A percentile compares a stretch with the other conserved stretches of the same genome.
These are phyloP conservation scores for Claviceps purpurea DNA, from an alignment of 2,329 filamentous ascomycete genomes.

Conservation along the genomic window DNA sequence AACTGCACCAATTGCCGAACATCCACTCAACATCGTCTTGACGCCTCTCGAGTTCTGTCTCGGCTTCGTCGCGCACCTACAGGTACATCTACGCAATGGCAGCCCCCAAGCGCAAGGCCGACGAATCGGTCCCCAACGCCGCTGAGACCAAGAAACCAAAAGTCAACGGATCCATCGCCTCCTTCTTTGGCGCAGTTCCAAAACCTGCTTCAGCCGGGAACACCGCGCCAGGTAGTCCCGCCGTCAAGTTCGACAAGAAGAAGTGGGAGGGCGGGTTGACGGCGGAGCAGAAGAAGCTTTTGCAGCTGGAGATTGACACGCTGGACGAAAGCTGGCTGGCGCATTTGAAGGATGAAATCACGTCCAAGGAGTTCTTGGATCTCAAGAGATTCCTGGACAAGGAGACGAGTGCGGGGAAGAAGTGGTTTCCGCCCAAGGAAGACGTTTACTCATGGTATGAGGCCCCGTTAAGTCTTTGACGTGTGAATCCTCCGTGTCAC, in stretches of 20 bases:
- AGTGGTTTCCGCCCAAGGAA: conserved; percentile 73
- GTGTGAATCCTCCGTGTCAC: neutral
- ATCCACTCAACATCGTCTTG: too few species aligned
- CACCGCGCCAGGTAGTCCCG: conserved; percentile 17
- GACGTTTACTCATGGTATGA: conserved; percentile 90
- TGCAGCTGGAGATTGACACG: conserved; percentile 84
- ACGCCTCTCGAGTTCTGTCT: neutral
- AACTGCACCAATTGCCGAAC: neutral
- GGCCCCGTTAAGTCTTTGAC: neutral
- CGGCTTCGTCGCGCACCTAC: neutral
- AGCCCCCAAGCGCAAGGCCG: conserved; percentile 51
- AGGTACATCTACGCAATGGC: conserved; percentile 27
- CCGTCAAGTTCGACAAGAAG: conserved; percentile 65
- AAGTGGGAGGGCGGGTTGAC: conserved; percentile 77
- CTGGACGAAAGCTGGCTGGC: conserved; percentile 85
- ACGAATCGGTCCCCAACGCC: conserved; percentile 28
- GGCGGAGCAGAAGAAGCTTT: conserved; percentile 65
- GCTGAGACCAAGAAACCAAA: conserved; percentile 56
- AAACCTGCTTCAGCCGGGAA: conserved; percentile 28
- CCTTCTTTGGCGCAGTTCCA: conserved; percentile 65
- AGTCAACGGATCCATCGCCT: conserved; percentile 66
- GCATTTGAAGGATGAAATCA: conserved; percentile 75
- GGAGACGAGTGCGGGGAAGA: conserved; percentile 60
- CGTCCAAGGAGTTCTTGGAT: conserved; percentile 66
- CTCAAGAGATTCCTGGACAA: conserved; percentile 77